Base-by-base conservation (phyloP, 78 protist species). In the Emiliania huxleyi region DNA sequence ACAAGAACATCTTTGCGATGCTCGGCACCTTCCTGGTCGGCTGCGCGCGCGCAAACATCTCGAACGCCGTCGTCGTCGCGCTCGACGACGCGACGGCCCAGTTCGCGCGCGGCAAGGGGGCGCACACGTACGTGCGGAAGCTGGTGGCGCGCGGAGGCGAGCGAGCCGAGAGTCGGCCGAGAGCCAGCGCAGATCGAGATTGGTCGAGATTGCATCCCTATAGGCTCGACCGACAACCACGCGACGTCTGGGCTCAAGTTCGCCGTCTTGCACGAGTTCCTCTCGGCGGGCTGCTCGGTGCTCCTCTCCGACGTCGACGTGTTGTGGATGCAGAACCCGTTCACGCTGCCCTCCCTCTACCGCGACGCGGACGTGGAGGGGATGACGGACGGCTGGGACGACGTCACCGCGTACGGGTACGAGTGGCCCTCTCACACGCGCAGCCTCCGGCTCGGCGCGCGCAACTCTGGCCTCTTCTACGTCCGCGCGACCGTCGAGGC, bases 301-400 rank as follows among this genome's bases (percentile, higher is more conserved):
- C 37, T 81, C 38, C 89, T 81, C 55, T 81, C 89, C 29, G 89
- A 81, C 55, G 89, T 81, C 40, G 89, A 81, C 89, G 56, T 81
- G 21, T 25, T 44, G 11, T 81, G 89, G 89, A 2, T 81, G 46
- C 89, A 44, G n/a, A 29, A 73, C 43, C 83, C 83, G 25, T 77
- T 77, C 85, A 40, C 46, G 23, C 42, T 71, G 23, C 48, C 44
- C 18, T 8, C 56, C 56, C 89, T 81, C 4, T 81, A 81, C 38
- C 48, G 89, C 29, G 89, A 81, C 37, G 4, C 56, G 42, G 89
- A 81, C 42, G 52, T 81, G 11, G 89, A 81, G 55, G 89, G 89
- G 56, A 81, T 81, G 89, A 44, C 89, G 12, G 89, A 81, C 37
- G 89, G 89, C 26, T 81, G 52, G 48, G 89, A 81, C 42, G 56